Evolutionary conservation across 2,329 filamentous ascomycete genomes (phyloP), one percentile per base, ranked within the genome.

Genomic region (Calonectria henricotiae): DNA sequence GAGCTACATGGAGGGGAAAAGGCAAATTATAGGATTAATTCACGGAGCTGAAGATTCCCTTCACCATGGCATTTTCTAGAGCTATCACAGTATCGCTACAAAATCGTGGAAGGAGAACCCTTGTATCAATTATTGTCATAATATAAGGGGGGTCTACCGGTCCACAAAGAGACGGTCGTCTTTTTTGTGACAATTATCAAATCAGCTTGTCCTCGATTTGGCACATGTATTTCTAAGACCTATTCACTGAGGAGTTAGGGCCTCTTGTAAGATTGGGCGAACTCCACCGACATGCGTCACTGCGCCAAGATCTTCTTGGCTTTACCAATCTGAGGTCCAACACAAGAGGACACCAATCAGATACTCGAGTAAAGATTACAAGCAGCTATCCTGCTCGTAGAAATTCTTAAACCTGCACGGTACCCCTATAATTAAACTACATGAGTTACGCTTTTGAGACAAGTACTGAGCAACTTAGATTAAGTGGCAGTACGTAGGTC

Each of bases 11-110:
- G 65, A 58, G 27, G 58, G 46, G 58, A 62, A 71, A 71, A 69
- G 46, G 67, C 51, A 62, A 68, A 70, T 61, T 55, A 62, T 58
- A 58, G 30, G 47, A 68, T 58, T 77, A 77, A 75, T 75, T 70
- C 67, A 69, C 65, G 27, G 43, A 65, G 61, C 65, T 63, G 54
- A 47, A 49, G 60, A 60, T 64, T 70, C 51, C 46, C 55, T 54
- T 65, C 30, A 54, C 37, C 13, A 23, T 71, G 54, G 66, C 68
- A 65, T 65, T 55, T 61, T 44, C 41, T 58, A 61, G 61, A 47
- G 41, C 35, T 67, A 30, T 15, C 27, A 55, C 25, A 46, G 62
- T 70, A 32, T 71, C 51, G 47, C 46, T 69, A 20, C 61, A 58
- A 63, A 64, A 58, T 62, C 66, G 54, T 62, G 23, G 51, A 46